These are phyloP conservation scores for Lactarius evosmus DNA, from an alignment of 768 basidiomycete species.

Conservation along the genomic window DNA sequence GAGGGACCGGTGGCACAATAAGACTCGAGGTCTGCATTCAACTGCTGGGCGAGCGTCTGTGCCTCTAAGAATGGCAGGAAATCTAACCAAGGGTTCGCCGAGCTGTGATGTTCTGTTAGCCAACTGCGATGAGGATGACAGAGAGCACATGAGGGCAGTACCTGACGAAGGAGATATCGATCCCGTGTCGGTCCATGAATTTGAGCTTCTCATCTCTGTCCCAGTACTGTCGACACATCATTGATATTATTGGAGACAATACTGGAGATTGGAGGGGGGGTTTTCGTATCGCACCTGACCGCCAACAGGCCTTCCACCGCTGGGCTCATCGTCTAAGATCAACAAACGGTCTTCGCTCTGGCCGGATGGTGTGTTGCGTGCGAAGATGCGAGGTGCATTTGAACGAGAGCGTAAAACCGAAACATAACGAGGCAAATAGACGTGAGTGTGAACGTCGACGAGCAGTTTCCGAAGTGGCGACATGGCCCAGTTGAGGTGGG, in stretches of 20 bases:
- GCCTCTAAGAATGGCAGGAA: constrained; percentile 73
- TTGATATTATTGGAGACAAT: not conserved
- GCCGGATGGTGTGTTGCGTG: constrained; percentile 44
- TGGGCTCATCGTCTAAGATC: constrained; percentile 78
- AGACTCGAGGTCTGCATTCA: constrained; percentile 74
- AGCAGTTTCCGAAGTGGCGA: constrained; percentile 39
- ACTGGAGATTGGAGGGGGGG: not conserved
- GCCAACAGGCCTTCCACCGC: constrained; percentile 76
- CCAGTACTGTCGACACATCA: constrained; percentile 55
- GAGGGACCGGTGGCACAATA: constrained; percentile 70
- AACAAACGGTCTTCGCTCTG: constrained; percentile 63
- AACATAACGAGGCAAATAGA: constrained; percentile 79
- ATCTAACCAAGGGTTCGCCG: constrained; percentile 91
- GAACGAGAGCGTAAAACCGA: constrained; percentile 62
- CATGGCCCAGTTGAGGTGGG: constrained; percentile 2
- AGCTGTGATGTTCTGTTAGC: constrained; percentile 41
- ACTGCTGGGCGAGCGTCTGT: constrained; percentile 56
- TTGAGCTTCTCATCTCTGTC: constrained; percentile 70
- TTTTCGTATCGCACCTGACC: constrained; percentile 50
- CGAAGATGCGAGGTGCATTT: constrained; percentile 64
- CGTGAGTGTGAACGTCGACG: constrained; percentile 84
- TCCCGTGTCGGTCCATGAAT: constrained; percentile 84
- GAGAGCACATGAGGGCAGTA: constrained; percentile 31
- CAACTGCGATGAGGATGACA: constrained; percentile 9
- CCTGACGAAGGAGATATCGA: constrained; percentile 79